phyloP scores from a whole-genome alignment of 73 alveolate genomes.

The Stentor roeselii region DNA sequence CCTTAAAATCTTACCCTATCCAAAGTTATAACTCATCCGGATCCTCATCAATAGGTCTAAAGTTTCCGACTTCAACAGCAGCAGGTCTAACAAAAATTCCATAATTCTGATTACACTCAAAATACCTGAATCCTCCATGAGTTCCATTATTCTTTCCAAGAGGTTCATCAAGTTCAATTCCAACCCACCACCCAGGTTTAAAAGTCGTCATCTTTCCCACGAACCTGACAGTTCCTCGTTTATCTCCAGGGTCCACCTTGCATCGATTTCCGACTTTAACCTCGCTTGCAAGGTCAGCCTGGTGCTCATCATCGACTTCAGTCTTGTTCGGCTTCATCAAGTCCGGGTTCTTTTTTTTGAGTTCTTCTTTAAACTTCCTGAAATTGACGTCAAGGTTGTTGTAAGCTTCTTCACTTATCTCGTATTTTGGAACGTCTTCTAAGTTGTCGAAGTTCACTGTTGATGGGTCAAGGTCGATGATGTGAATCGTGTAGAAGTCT shows the following conservation, averaged over 20 bases:
- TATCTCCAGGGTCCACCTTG: slow-evolving; percentile 72
- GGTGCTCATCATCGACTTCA: slow-evolving; percentile 70
- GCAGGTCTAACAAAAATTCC: slow-evolving; percentile 89
- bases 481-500: slow-evolving; percentile 81
- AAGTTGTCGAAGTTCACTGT: slow-evolving; percentile 76
- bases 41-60: slow-evolving; percentile 73
- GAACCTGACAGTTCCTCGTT: slow-evolving; percentile 95
- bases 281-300: slow-evolving; percentile 67
- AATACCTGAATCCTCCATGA: slow-evolving; percentile 60
- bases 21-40: slow-evolving; percentile 83
- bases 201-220: slow-evolving; percentile 86
- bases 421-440: slow-evolving; percentile 78
- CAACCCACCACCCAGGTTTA: slow-evolving; percentile 94
- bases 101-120: slow-evolving; percentile 60
- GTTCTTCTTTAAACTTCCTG: slow-evolving; percentile 73
- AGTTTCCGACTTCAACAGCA: slow-evolving; percentile 76
- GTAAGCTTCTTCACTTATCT: slow-evolving; percentile 86
- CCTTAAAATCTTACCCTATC: too few species aligned
- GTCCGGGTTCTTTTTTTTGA: slow-evolving; percentile 72
- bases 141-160: slow-evolving; percentile 94
- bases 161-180: slow-evolving; percentile 92
- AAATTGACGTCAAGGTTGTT: slow-evolving; percentile 70
- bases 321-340: slow-evolving; percentile 71
- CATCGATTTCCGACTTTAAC: slow-evolving; percentile 76
- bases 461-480: slow-evolving; percentile 76